Evolutionary conservation across 495 filamentous ascomycete genomes (phyloP), one percentile per base, ranked within the genome.

Genomic region (Aspergillus sclerotioniger): DNA sequence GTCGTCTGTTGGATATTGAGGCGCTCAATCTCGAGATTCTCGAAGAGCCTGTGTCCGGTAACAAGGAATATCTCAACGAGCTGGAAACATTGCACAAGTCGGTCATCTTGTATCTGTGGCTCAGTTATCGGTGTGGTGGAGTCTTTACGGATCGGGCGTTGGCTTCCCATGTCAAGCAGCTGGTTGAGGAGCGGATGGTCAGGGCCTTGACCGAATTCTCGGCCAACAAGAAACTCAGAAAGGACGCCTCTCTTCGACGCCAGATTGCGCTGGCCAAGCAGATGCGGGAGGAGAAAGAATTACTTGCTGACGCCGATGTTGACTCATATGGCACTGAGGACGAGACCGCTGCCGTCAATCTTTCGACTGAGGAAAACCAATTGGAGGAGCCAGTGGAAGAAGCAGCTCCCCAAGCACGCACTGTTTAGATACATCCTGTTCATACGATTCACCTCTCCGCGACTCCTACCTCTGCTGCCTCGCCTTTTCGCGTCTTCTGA

Each of bases 101-200:
- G 15, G 71, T 98, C 32, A 88, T 93, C 17, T 71, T 93, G 17
- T 98, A 96, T 63, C 77, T 92, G 8, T 98, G 94, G 94, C 78
- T 98, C 16, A 84, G 83, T 56, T 89, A 80, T 61, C 77, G 85
- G 5, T 87, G 87, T 60, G 67, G 86, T 10, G 90, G 92, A 51
- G 80, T 96, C 10, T 96, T 98, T 68, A 82, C 80, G 10, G 89
- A 87, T 59, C 84, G 91, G 59, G 78, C 78, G 28, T 82, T 96
- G 20, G 91, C 90, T 1, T 83, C 88, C 51, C 87, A 96, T 70
- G 83, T 90, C 35, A 97, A 97, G 70, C 67, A 71, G 17, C 59
- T 96, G 48, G 87, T 91, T 15, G 92, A 98, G 74, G 77, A 83
- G 28, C 83, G 80, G 64, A 96, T 98, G 67, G 82, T 90, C 56